Evolutionary conservation across 106 monocot genomes (phyloP).

Genomic region (Dendrobium officinale): DNA sequence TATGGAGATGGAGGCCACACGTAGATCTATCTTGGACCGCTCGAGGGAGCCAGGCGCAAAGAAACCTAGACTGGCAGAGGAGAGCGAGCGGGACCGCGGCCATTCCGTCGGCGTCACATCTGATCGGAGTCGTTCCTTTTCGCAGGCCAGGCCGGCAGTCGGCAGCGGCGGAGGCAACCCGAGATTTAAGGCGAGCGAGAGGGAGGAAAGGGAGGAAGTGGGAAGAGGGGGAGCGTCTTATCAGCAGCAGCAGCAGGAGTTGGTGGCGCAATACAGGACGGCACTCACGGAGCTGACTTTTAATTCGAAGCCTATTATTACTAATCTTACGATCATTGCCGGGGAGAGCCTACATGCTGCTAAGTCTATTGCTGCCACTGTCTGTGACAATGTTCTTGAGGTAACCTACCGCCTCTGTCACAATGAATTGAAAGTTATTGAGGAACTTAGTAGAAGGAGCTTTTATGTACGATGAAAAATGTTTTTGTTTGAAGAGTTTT

Average conservation of each 20-base stretch:
- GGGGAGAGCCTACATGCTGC: slow-evolving; percentile 86
- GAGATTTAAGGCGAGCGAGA: slow-evolving; percentile 11
- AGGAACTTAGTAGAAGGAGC: not conserved
- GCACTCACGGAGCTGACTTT: slow-evolving; percentile 91
- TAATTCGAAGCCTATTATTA: slow-evolving; percentile 98
- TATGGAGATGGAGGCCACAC: slow-evolving; percentile 47
- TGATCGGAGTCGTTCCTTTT: not conserved
- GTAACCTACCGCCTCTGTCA: slow-evolving; percentile 20
- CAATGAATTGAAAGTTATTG: not conserved
- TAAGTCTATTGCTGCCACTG: slow-evolving; percentile 62
- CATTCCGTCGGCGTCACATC: not conserved
- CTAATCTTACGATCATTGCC: slow-evolving; percentile 94
- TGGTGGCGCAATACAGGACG: slow-evolving; percentile 67
- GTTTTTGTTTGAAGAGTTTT: not conserved
- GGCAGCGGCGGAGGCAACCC: slow-evolving; percentile 1
- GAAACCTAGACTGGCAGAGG: slow-evolving; percentile 30
- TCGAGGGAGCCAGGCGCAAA: slow-evolving; percentile 20
- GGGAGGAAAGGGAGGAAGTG: slow-evolving; percentile 18
- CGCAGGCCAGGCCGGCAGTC: not conserved
- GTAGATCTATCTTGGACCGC: slow-evolving; percentile 39
- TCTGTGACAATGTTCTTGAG: slow-evolving; percentile 86
- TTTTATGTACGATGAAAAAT: not conserved
- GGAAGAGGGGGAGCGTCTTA: slow-evolving; percentile 9
- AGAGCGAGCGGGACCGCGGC: slow-evolving; percentile 1
- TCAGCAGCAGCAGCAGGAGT: slow-evolving; percentile 49